Evolutionary conservation across 352 stramenopile genomes (phyloP).

Genomic region (Globisporangium nagaii): DNA sequence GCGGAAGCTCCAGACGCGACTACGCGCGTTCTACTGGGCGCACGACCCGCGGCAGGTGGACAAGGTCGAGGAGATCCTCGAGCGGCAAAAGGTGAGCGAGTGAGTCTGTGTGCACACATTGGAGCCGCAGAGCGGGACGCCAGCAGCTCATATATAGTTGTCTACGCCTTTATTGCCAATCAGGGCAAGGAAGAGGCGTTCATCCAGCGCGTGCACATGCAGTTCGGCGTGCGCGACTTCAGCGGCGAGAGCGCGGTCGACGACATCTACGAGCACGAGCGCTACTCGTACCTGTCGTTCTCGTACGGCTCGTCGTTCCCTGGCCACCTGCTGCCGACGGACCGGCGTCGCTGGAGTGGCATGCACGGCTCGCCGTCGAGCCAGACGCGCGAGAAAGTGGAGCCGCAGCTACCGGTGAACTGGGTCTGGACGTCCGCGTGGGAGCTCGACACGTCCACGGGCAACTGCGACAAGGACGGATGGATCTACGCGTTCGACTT

Average conservation of each 20-base stretch:
- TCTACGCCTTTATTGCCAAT: not conserved
- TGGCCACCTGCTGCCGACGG: slow-evolving; percentile 61
- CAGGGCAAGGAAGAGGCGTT: slow-evolving; percentile 54
- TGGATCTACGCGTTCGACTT: slow-evolving; percentile 83
- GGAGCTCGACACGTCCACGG: slow-evolving; percentile 42
- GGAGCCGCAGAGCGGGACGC: too few species aligned
- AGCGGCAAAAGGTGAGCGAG: slow-evolving; percentile 24
- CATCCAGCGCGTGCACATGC: slow-evolving; percentile 50
- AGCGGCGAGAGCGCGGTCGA: slow-evolving; percentile 58
- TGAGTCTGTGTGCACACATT: not conserved
- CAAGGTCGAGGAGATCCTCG: slow-evolving; percentile 53
- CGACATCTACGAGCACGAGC: slow-evolving; percentile 75
- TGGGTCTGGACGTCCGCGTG: slow-evolving; percentile 67
- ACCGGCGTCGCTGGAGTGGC: slow-evolving; percentile 55
- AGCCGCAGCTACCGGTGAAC: slow-evolving; percentile 56
- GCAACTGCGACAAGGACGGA: slow-evolving; percentile 54
- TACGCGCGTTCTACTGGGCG: slow-evolving; percentile 68
- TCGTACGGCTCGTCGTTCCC: slow-evolving; percentile 67
- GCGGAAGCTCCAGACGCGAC: slow-evolving; percentile 23
- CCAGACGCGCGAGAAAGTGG: slow-evolving; percentile 49
- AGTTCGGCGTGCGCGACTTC: slow-evolving; percentile 70
- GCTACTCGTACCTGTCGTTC: slow-evolving; percentile 78
- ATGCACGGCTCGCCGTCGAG: slow-evolving; percentile 52
- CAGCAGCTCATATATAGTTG: too few species aligned
- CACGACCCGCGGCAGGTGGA: slow-evolving; percentile 65